Conservation (phyloP, 2,329 filamentous ascomycete species). For the Fonsecaea nubica region DNA sequence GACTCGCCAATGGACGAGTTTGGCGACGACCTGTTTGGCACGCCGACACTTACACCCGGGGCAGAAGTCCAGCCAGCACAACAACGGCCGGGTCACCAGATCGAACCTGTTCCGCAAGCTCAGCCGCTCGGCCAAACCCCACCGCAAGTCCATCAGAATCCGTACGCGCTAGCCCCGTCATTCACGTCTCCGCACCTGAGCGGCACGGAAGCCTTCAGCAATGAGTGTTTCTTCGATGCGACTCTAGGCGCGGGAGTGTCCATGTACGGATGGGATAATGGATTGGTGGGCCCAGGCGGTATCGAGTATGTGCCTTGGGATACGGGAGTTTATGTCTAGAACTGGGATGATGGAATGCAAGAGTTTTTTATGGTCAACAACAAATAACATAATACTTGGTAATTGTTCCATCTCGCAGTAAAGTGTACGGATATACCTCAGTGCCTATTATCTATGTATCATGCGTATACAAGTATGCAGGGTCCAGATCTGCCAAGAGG, state of each 20-base stretch:
- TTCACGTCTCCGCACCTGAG: not conserved
- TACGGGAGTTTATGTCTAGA: slow-evolving; percentile 9
- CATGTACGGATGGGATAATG: slow-evolving; percentile 19
- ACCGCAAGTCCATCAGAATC: not conserved
- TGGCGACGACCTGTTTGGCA: slow-evolving; percentile 22
- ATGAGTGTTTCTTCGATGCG: slow-evolving; percentile 22
- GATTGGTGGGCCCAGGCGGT: not conserved
- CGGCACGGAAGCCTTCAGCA: slow-evolving; percentile 4
- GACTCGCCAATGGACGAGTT: slow-evolving; percentile 17
- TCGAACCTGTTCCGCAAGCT: not conserved
- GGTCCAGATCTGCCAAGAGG: no score
- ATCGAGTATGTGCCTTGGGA: not conserved
- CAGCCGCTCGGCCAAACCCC: not conserved
- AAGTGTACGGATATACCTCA: not conserved
- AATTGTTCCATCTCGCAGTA: not conserved
- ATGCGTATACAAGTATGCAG: no score
- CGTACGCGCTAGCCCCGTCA: not conserved
- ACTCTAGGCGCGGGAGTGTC: slow-evolving; percentile 14
- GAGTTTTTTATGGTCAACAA: no score
- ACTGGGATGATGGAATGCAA: not conserved
- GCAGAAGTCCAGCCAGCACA: not conserved
- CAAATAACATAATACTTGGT: no score
- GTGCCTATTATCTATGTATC: no score
- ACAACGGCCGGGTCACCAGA: not conserved
- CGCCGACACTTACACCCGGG: slow-evolving; percentile 16